Base-by-base conservation (phyloP, 1,284 basidiomycete genomes). In the Anthracocystis panici-leucophaei region DNA sequence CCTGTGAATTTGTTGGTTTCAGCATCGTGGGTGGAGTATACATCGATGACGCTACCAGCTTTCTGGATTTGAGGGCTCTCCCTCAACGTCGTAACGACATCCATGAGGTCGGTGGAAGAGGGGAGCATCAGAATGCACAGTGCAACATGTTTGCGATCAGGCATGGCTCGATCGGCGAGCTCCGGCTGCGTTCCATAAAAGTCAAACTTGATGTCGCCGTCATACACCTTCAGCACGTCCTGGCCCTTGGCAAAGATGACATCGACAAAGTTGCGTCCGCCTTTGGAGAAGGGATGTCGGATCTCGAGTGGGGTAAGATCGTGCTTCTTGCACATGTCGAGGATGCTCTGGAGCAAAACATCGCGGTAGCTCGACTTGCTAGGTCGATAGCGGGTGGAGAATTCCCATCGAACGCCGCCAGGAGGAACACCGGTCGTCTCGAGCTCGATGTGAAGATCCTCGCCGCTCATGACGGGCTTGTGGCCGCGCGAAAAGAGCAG, bases 121-220 rank as follows among this genome's bases (percentile, higher is more conserved):
- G 71, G 71, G 9, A 74, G 65, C 2, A 38, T 61, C 57, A 68
- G 65, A 29, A 74, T 65, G 61, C 65, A 68, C 31, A 68, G 10
- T 1, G 55, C 65, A 0, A 68, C 44, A 18, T 70, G 57, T 11
- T 57, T 58, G 29, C 53, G 57, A 38, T 56, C 38, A 16, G 61
- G 51, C 18, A 50, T 61, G 4, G 45, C 71, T 21, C 65, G 48
- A 10, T 66, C 58, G 14, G 48, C 31, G 25, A 65, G 45, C 25
- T 63, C 46, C 14, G 58, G 71, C 21, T 45, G 42, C 7, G 71
- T 65, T 25, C 65, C 71, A 51, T 68, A 74, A 35, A 61, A 74
- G 44, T 68, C 65, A 40, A 74, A 68, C 3, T 57, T 45, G n/a
- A 74, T 35, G 6, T 58, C 57, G 14, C 35, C 27, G 1, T 65